Evolutionary conservation across 176 grass and related monocot species (phyloP), one percentile per base, ranked within the genome.

Genomic region (Rhynchospora pubera): DNA sequence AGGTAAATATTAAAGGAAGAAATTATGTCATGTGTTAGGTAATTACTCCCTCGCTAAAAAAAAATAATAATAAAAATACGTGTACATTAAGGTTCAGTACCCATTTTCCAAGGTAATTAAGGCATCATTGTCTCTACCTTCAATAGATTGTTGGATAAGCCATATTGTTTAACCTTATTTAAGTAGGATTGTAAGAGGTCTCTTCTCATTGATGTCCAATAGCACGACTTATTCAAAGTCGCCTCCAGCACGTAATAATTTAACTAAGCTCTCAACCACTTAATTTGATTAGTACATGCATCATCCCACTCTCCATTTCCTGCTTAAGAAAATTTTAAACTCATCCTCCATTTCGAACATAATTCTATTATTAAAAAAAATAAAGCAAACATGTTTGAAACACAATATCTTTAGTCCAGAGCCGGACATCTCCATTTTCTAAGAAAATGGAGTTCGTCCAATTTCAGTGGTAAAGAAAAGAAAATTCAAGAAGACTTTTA

Each of bases 251-350:
- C 3, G 68, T 26, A 50, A 72, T n/a, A 47, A 13, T 21, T 50
- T 73, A 73, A 73, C 44, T 73, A 47, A 73, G n/a, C n/a, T 43
- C 68, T 73, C 68, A 48, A 73, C 68, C 44, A 73, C 68, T 73
- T 19, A 7, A 73, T 73, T 6, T 50, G 3, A 73, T 73, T 73
- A 24, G 11, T 24, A 50, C 13, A 48, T 71, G 3, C 45, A 14
- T 51, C 45, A 23, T 73, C 50, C 7, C 63, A 65, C 9, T n/a
- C n/a, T n/a, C n/a, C n/a, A n/a, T n/a, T n/a, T n/a, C n/a, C n/a
- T n/a, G n/a, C n/a, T n/a, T n/a, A n/a, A n/a, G n/a, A n/a, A 72
- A 9, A 22, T 47, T 44, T n/a, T n/a, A 22, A 50, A n/a, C 44
- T 12, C 4, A 24, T 72, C 4, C 6, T 43, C 21, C 15, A 67